phyloP scores from a whole-genome alignment of 208 protist genomes.

The Wallacemonas collosoma region DNA sequence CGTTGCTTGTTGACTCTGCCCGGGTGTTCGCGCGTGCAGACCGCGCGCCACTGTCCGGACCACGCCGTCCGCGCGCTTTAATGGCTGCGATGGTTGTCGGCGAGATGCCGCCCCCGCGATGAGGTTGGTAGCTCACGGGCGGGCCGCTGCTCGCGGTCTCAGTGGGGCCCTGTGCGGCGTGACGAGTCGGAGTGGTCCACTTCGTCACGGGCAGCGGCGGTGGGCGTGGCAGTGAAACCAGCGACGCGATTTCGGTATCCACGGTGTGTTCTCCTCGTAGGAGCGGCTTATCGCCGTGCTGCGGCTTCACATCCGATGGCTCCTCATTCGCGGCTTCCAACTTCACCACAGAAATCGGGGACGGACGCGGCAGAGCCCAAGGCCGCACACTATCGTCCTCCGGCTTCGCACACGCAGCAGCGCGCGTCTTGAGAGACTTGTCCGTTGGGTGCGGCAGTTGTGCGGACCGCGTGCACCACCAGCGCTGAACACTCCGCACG shows the following conservation, averaged over 20 bases:
- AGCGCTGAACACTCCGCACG: neutral
- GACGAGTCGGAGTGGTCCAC: slow-evolving; percentile 6
- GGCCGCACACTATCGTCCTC: neutral
- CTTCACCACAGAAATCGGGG: neutral
- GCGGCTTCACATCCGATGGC: neutral
- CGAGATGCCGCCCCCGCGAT: neutral
- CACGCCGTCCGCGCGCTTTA: slow-evolving; percentile 1
- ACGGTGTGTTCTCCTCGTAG: neutral
- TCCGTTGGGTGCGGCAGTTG: neutral
- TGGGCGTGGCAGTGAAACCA: neutral
- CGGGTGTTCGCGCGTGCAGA: neutral
- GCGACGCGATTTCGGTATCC: too few relatives aligned
- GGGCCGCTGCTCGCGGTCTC: too few relatives aligned
- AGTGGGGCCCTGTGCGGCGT: neutral
- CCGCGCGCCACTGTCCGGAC: neutral
- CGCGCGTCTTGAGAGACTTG: too few relatives aligned
- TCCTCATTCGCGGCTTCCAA: neutral
- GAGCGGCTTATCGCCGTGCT: neutral
- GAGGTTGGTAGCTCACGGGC: too few relatives aligned
- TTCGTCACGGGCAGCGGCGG: neutral
- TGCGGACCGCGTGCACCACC: neutral
- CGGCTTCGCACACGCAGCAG: too few relatives aligned
- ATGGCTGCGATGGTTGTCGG: slow-evolving; percentile 12
- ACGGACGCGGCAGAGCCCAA: neutral
- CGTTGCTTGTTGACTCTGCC: neutral